phyloP scores from a whole-genome alignment of 2,329 filamentous ascomycete species.

The Aschersonia sp. region DNA sequence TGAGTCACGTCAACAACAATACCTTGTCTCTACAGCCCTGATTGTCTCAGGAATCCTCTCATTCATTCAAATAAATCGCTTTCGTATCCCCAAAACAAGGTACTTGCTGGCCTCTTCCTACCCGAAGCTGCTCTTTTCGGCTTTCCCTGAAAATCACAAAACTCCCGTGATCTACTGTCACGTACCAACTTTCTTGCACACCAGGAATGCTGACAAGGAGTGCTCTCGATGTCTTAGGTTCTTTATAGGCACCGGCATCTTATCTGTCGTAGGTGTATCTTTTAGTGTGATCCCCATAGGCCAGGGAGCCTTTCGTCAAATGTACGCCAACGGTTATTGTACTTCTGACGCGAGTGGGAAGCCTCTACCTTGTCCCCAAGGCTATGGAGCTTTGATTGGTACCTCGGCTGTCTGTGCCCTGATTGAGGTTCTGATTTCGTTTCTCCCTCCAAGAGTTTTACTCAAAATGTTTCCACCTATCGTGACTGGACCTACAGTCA shows the following conservation, averaged over 20 bases:
- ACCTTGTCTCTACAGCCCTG: slow-evolving; percentile 63
- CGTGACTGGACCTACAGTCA: slow-evolving; percentile 56
- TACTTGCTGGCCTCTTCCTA: slow-evolving; percentile 14
- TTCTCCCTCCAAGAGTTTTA: slow-evolving; percentile 53
- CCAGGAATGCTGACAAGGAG: not conserved
- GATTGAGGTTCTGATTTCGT: slow-evolving; percentile 60
- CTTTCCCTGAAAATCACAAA: not conserved
- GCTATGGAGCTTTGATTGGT: slow-evolving; percentile 58
- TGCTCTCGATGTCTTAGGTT: slow-evolving; percentile 31
- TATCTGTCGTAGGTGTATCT: slow-evolving; percentile 57
- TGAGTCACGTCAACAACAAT: slow-evolving; percentile 45
- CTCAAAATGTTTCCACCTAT: slow-evolving; percentile 67
- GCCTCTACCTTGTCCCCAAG: slow-evolving; percentile 59
- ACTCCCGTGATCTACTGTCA: not conserved
- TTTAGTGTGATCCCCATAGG: slow-evolving; percentile 25
- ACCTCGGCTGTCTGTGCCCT: slow-evolving; percentile 51
- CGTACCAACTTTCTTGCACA: not conserved
- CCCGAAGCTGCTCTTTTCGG: not conserved
- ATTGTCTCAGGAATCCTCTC: slow-evolving; percentile 69
- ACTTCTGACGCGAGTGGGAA: slow-evolving; percentile 44
- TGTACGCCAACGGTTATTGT: slow-evolving; percentile 62
- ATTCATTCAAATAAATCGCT: slow-evolving; percentile 61
- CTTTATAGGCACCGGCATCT: slow-evolving; percentile 63
- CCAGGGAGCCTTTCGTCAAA: slow-evolving; percentile 55
- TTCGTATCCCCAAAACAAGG: slow-evolving; percentile 55